These are phyloP conservation scores for Suhomyces wounanorum DNA, from an alignment of 1,139 yeast species.

Conservation along the genomic window DNA sequence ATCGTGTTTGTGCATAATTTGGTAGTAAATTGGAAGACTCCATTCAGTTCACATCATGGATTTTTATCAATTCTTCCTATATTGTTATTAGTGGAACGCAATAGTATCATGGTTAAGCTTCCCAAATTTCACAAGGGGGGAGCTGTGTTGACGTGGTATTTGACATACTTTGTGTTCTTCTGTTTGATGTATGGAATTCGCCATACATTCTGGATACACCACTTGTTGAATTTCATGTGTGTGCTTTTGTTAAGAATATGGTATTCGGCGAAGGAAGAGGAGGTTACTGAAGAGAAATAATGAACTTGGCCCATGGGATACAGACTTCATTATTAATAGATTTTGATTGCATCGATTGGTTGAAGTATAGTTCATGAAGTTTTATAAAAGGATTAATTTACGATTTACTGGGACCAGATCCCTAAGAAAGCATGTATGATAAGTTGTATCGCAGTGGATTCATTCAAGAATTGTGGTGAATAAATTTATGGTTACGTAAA, in stretches of 20 bases:
- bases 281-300: neutral
- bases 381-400: neutral
- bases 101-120: conserved; percentile 25
- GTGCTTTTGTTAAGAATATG: conserved; percentile 39
- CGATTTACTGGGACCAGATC: neutral
- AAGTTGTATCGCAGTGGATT: neutral
- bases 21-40: conserved; percentile 69
- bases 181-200: conserved; percentile 65
- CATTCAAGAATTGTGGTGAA: too few species aligned
- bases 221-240: conserved; percentile 58
- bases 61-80: conserved; percentile 67
- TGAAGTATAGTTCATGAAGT: neutral
- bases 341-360: neutral
- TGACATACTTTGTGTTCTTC: conserved; percentile 52
- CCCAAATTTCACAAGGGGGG: conserved; percentile 10
- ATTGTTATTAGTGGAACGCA: conserved; percentile 50
- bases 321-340: neutral
- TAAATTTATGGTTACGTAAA: too few species aligned
- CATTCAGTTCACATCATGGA: conserved; percentile 77
- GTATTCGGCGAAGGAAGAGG: conserved; percentile 11
- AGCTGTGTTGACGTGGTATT: conserved; percentile 9
- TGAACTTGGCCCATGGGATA: neutral
- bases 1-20: conserved; percentile 72
- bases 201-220: conserved; percentile 71
- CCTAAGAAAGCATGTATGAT: neutral